A percentile compares a stretch with the other conserved stretches of the same genome.
phyloP scores from a whole-genome alignment of 2,329 filamentous ascomycete genomes.

The Beauveria bassiana region DNA sequence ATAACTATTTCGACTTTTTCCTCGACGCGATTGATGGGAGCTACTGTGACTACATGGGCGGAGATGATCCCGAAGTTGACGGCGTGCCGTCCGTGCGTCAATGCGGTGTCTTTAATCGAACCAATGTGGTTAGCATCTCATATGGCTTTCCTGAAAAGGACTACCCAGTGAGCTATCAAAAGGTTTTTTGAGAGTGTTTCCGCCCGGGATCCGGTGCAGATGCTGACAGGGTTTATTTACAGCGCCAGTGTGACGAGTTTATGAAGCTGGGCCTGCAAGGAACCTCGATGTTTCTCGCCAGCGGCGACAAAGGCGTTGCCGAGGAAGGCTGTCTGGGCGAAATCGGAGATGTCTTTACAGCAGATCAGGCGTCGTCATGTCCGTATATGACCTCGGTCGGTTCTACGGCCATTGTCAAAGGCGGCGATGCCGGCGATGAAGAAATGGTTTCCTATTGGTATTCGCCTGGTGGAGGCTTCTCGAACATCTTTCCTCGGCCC shows the following conservation, averaged over 20 bases:
- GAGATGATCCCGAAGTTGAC: conserved; percentile 36
- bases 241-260: conserved; percentile 34
- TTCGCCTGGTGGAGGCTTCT: conserved; percentile 17
- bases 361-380: conserved; percentile 32
- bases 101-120: conserved; percentile 19
- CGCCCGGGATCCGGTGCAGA: not conserved
- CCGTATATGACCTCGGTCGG: conserved; percentile 41
- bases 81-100: conserved; percentile 35
- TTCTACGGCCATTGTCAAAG: conserved; percentile 37
- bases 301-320: conserved; percentile 32
- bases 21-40: conserved; percentile 44
- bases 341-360: conserved; percentile 20
- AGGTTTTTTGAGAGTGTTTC: not conserved
- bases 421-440: conserved; percentile 36
- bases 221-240: not conserved
- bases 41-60: conserved; percentile 40
- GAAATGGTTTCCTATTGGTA: conserved; percentile 38
- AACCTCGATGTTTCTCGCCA: conserved; percentile 32
- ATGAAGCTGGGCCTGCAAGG: conserved; percentile 39
- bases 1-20: conserved; percentile 21
- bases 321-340: conserved; percentile 14
- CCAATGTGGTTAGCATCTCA: conserved; percentile 30
- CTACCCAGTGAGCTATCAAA: conserved; percentile 37
- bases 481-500: conserved; percentile 37
- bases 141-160: conserved; percentile 41